A percentile compares a stretch with the other conserved stretches of the same genome.
These are phyloP conservation scores for Ophiosphaerella narmari DNA, from an alignment of 2,329 filamentous ascomycete species.

Conservation along the genomic window DNA sequence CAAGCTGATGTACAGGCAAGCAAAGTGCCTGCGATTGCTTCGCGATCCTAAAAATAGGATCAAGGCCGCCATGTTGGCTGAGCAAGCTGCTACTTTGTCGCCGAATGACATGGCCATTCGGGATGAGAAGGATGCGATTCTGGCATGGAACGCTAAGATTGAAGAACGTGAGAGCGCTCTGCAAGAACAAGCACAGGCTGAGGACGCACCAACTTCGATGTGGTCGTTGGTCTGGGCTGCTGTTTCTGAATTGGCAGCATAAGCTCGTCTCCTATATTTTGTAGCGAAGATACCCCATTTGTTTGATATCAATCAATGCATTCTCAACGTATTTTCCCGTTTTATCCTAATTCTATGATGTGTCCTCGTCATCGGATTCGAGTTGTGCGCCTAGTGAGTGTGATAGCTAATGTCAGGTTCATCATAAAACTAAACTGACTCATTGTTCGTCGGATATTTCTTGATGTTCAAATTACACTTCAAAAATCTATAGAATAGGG, in stretches of 20 bases:
- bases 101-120: conserved; percentile 23
- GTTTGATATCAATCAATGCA: too few relatives aligned
- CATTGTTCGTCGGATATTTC: too few relatives aligned
- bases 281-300: conserved; percentile 2
- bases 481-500: too few relatives aligned
- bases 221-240: neutral
- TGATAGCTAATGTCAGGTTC: too few relatives aligned
- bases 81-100: conserved; percentile 21
- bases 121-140: conserved; percentile 23
- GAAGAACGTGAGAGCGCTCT: conserved; percentile 7
- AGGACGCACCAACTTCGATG: neutral
- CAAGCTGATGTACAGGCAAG: conserved; percentile 32
- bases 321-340: too few relatives aligned
- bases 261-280: neutral
- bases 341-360: too few relatives aligned
- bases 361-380: too few relatives aligned
- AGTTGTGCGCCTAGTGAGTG: too few relatives aligned
- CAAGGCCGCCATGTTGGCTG: conserved; percentile 20
- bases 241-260: neutral
- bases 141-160: conserved; percentile 21
- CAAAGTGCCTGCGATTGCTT: conserved; percentile 26
- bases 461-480: too few relatives aligned
- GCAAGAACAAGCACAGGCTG: neutral
- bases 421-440: too few relatives aligned
- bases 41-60: conserved; percentile 8